Evolutionary conservation across 805 yeast species (phyloP).

Genomic region (Jamesozyma gamospora): DNA sequence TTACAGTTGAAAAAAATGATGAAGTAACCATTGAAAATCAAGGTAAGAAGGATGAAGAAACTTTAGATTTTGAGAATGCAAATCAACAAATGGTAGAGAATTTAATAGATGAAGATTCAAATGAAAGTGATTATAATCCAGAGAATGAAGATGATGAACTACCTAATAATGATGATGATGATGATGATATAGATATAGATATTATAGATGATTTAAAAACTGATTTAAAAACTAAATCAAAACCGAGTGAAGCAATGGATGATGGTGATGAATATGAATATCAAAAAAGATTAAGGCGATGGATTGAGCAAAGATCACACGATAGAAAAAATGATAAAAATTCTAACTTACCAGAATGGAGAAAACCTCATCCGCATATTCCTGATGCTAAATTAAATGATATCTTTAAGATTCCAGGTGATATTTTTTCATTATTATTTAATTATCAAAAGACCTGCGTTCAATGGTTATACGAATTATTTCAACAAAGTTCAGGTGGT

Average conservation of each 20-base stretch:
- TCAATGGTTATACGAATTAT: conserved; percentile 95
- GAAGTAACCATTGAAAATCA: neutral
- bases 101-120: conserved; percentile 10
- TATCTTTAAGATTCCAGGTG: conserved; percentile 76
- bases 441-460: conserved; percentile 95
- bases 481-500: conserved; percentile 84
- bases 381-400: conserved; percentile 69
- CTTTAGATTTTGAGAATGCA: conserved; percentile 7
- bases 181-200: conserved; percentile 32
- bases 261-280: conserved; percentile 74
- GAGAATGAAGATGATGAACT: conserved; percentile 10
- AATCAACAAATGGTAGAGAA: conserved; percentile 18
- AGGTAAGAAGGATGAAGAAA: neutral
- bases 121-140: conserved; percentile 16
- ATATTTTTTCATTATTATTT: conserved; percentile 73
- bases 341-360: conserved; percentile 46
- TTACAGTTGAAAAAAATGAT: conserved; percentile 23
- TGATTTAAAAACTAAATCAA: conserved; percentile 1
- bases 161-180: conserved; percentile 9
- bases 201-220: conserved; percentile 60
- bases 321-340: conserved; percentile 24
- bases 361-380: conserved; percentile 62
- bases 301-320: conserved; percentile 47
- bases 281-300: conserved; percentile 46
- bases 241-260: conserved; percentile 36